A percentile compares a stretch with the other conserved stretches of the same genome.
These are phyloP conservation scores for Metrosideros polymorpha DNA, from an alignment of 441 rosid species.

Conservation along the genomic window DNA sequence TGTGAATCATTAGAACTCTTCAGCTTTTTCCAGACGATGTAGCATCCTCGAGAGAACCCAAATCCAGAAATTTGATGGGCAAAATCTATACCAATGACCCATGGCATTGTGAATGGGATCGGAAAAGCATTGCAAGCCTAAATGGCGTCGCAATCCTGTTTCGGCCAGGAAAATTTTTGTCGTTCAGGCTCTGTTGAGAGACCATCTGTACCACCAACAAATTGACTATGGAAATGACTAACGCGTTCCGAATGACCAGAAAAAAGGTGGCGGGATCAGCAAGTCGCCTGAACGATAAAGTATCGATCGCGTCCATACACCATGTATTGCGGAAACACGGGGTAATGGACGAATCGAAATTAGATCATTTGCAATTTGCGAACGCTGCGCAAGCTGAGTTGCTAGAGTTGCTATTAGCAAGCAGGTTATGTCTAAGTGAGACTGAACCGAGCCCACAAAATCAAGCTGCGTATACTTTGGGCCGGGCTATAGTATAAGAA, in stretches of 20 bases:
- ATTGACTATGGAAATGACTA: background rate
- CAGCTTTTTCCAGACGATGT: background rate
- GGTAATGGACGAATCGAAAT: background rate
- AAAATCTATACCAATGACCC: background rate
- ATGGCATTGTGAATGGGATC: background rate
- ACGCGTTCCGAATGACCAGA: background rate
- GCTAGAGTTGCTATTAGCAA: background rate
- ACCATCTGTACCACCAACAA: background rate
- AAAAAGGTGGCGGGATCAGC: background rate
- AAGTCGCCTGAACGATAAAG: rapidly evolving
- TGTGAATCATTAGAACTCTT: background rate
- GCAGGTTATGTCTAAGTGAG: background rate
- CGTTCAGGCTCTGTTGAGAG: background rate
- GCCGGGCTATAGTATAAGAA: background rate
- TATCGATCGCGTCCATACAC: background rate
- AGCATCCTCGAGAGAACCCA: background rate
- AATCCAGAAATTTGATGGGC: background rate
- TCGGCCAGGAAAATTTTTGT: background rate
- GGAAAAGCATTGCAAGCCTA: background rate
- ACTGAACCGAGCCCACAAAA: background rate
- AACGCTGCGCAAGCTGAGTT: background rate
- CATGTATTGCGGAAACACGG: background rate
- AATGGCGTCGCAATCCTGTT: background rate
- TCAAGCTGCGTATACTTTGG: background rate
- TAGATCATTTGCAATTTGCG: background rate